Percentiles rank a stretch among this genome's conserved stretches.
Evolutionary conservation across 208 protist genomes (phyloP).

Genomic region (Leptomonas seymouri): DNA sequence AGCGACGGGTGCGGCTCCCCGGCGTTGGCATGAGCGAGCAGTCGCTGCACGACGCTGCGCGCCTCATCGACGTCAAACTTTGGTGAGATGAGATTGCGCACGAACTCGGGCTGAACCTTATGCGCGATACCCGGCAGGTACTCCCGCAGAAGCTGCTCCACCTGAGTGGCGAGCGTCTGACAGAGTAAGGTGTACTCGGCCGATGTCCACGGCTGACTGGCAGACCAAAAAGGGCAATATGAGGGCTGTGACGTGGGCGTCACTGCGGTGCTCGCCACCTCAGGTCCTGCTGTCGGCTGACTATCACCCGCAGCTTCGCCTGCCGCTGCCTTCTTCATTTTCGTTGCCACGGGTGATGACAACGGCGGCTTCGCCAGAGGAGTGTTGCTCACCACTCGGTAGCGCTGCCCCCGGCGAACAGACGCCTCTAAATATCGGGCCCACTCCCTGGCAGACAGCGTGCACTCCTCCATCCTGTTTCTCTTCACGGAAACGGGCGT

Average conservation of each 20-base stretch:
- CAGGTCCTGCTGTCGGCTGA: background rate
- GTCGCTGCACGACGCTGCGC: slow-evolving; percentile 11
- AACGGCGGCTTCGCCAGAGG: background rate
- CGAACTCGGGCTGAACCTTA: slow-evolving; percentile 15
- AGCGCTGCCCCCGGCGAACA: slow-evolving; percentile 6
- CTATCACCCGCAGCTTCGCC: background rate
- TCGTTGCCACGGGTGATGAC: background rate
- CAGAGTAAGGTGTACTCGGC: slow-evolving; percentile 85
- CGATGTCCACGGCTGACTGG: slow-evolving; percentile 56
- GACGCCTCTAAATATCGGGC: background rate
- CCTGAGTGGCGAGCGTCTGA: slow-evolving; percentile 24
- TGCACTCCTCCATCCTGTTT: background rate
- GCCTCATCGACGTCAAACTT: background rate
- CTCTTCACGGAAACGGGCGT: background rate
- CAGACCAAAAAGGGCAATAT: slow-evolving; percentile 36
- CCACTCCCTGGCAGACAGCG: slow-evolving; percentile 1
- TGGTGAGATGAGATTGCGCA: slow-evolving; percentile 3
- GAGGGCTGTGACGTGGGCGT: background rate
- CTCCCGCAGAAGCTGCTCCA: slow-evolving; percentile 54
- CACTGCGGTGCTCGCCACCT: background rate
- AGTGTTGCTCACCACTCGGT: background rate
- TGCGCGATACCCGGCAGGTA: slow-evolving; percentile 49
- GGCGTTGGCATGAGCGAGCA: slow-evolving; percentile 27
- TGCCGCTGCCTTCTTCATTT: background rate
- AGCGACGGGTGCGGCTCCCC: slow-evolving; percentile 53